These are phyloP conservation scores for Pascua guehoae DNA, from an alignment of 1,284 basidiomycete genomes.

Conservation along the genomic window DNA sequence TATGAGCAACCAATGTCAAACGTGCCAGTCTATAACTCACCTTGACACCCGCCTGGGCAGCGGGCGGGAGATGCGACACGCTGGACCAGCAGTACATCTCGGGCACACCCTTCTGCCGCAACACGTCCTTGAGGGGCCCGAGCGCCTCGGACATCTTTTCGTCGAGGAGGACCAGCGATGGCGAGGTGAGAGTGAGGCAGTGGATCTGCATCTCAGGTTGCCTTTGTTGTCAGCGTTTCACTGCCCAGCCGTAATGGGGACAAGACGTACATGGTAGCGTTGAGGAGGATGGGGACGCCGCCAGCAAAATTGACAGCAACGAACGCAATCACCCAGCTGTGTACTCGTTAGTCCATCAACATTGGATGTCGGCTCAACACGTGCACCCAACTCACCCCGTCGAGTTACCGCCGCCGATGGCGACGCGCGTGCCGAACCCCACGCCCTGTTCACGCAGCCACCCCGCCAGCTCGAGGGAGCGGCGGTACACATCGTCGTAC, in stretches of 20 bases:
- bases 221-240: background rate
- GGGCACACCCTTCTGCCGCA: conserved; percentile 3
- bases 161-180: conserved; percentile 32
- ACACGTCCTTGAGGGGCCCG: conserved; percentile 5
- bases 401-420: conserved; percentile 36
- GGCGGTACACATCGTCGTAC: conserved; percentile 27
- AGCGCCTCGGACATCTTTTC: conserved; percentile 25
- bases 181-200: conserved; percentile 27
- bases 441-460: conserved; percentile 31
- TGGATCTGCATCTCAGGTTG: conserved; percentile 28
- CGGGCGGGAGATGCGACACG: background rate
- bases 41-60: background rate
- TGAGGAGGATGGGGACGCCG: conserved; percentile 34
- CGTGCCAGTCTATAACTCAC: background rate
- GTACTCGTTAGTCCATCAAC: conserved; percentile 14
- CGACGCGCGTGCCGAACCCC: conserved; percentile 30
- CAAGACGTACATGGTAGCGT: conserved; percentile 12
- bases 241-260: background rate
- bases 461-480: conserved; percentile 18
- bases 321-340: conserved; percentile 37
- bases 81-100: conserved; percentile 5
- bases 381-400: conserved; percentile 4
- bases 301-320: conserved; percentile 36
- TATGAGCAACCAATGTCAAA: conserved; percentile 1
- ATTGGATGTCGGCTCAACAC: background rate